A percentile compares a stretch with the other conserved stretches of the same genome.
Conservation (phyloP, 2,329 filamentous ascomycete genomes). For the Atkinsonella texensis region DNA sequence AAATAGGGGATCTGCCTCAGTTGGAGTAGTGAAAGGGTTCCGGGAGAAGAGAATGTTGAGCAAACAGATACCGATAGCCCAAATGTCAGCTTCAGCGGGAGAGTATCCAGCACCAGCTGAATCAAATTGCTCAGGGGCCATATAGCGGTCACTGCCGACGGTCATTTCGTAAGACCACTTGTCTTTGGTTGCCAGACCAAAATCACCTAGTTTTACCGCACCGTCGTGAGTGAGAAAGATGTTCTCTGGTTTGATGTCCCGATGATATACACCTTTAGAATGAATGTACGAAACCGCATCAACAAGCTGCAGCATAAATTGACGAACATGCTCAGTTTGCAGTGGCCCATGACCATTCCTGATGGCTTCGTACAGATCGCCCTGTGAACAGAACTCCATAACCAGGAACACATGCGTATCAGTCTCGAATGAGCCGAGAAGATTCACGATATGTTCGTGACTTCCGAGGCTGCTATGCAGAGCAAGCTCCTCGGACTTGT, state of each 20-base stretch:
- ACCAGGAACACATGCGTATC: constrained; percentile 83
- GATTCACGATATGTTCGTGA: constrained; percentile 88
- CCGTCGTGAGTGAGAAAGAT: constrained; percentile 85
- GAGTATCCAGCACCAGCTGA: constrained; percentile 80
- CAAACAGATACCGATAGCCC: constrained; percentile 93
- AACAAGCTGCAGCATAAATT: constrained; percentile 92
- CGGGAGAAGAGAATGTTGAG: constrained; percentile 94
- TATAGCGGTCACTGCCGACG: constrained; percentile 96
- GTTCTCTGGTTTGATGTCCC: constrained; percentile 99
- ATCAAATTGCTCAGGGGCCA: constrained; percentile 97
- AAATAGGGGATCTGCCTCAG: constrained; percentile 83
- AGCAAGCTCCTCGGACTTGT: constrained; percentile 67
- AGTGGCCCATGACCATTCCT: constrained; percentile 76
- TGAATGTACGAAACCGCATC: constrained; percentile 87
- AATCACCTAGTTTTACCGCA: constrained; percentile 92
- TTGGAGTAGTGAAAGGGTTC: constrained; percentile 89
- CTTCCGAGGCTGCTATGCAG: constrained; percentile 68
- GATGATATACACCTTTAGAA: constrained; percentile 81
- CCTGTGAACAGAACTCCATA: constrained; percentile 88
- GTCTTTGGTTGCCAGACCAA: constrained; percentile 82
- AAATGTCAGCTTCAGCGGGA: constrained; percentile 85
- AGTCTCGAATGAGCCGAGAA: constrained; percentile 85
- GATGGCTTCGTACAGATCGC: constrained; percentile 96
- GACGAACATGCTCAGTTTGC: constrained; percentile 91
- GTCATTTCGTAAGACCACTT: constrained; percentile 85